phyloP scores from a whole-genome alignment of 306 rosid genomes.

The Vigna unguiculata region DNA sequence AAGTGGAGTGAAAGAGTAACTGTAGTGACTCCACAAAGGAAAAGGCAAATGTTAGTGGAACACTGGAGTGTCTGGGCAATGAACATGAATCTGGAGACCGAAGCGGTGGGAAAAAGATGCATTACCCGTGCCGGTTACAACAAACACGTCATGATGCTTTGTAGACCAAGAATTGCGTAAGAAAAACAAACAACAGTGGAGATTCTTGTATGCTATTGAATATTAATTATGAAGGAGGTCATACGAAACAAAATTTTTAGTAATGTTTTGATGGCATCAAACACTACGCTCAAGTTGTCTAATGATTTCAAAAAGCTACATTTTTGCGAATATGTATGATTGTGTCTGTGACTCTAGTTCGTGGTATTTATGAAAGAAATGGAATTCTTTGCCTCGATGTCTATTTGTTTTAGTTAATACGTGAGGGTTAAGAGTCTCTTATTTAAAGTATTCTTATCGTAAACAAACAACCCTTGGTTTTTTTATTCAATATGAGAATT shows the following conservation, averaged over 20 bases:
- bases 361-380: neutral
- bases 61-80: conserved; percentile 15
- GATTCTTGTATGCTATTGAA: neutral
- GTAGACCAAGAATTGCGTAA: conserved; percentile 12
- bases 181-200: neutral
- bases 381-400: neutral
- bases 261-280: neutral
- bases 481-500: too few relatives aligned
- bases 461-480: neutral
- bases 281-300: neutral
- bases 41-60: conserved; percentile 23
- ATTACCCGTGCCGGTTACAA: conserved; percentile 19
- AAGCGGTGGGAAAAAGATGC: conserved; percentile 6
- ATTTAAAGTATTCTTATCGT: neutral
- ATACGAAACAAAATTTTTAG: neutral
- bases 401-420: neutral
- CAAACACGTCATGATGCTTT: neutral
- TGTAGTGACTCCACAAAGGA: conserved; percentile 2
- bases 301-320: neutral
- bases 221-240: neutral
- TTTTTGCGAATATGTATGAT: neutral
- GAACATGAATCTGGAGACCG: conserved; percentile 1
- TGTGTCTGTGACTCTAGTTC: neutral
- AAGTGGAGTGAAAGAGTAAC: neutral
- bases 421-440: neutral